Conservation (phyloP, 371 early-diverging fungal genomes). For the Mortierella sp. region DNA sequence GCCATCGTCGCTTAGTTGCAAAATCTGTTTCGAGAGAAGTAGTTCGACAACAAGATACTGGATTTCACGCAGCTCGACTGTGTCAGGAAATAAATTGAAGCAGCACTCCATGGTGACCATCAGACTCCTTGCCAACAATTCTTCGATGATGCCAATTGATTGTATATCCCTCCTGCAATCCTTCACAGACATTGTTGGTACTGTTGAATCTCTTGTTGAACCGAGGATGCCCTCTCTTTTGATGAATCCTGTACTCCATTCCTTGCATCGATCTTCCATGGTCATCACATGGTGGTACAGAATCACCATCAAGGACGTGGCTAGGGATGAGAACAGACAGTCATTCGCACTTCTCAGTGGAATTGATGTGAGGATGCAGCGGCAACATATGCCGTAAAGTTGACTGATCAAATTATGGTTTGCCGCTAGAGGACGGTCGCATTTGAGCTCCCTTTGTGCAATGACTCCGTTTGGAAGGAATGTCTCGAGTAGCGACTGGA, state of each 20-base stretch:
- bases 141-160: slow-evolving; percentile 19
- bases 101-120: slow-evolving; percentile 6
- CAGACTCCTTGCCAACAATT: slow-evolving; percentile 17
- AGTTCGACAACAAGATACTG: slow-evolving; percentile 15
- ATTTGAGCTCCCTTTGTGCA: slow-evolving; percentile 4
- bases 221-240: slow-evolving; percentile 2
- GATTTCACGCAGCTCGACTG: slow-evolving; percentile 8
- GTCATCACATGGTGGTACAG: slow-evolving; percentile 36
- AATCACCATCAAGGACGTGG: slow-evolving; percentile 16
- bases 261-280: slow-evolving; percentile 25
- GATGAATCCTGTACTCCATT: slow-evolving; percentile 14
- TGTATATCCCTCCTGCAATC: slow-evolving; percentile 22
- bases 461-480: slow-evolving; percentile 17
- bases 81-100: neutral
- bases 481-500: slow-evolving; percentile 10
- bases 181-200: slow-evolving; percentile 3
- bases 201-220: neutral
- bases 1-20: slow-evolving; percentile 21
- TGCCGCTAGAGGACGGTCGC: neutral
- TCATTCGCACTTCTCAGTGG: slow-evolving; percentile 2
- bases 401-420: slow-evolving; percentile 14
- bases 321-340: slow-evolving; percentile 10
- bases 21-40: slow-evolving; percentile 19
- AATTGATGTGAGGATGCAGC: slow-evolving; percentile 16
- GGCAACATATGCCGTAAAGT: slow-evolving; percentile 34